Percentiles rank a stretch among this genome's conserved stretches.
Evolutionary conservation across 345 rosid species (phyloP).

Genomic region (Gossypium arboreum): DNA sequence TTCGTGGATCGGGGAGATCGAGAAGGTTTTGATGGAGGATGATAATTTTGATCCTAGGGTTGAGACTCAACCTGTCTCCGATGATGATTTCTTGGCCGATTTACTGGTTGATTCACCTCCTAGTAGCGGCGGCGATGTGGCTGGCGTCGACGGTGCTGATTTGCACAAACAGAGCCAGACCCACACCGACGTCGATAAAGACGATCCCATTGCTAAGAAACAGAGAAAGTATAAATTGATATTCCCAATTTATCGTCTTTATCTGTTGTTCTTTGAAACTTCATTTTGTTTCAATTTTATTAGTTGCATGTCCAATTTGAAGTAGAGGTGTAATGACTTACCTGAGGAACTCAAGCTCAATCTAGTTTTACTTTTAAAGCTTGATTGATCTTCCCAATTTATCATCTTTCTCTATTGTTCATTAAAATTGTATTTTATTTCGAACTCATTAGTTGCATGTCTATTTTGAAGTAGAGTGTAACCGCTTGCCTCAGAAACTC

Average conservation of each 20-base stretch:
- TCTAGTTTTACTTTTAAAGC: background rate
- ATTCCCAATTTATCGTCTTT: background rate
- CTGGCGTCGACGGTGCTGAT: slow-evolving; percentile 11
- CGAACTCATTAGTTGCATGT: background rate
- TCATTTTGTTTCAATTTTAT: background rate
- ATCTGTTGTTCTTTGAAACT: background rate
- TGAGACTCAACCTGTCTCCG: slow-evolving; percentile 19
- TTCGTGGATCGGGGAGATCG: slow-evolving; percentile 41
- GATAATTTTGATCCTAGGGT: slow-evolving; percentile 1
- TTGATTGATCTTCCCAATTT: background rate
- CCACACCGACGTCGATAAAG: slow-evolving; percentile 1
- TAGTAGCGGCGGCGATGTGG: slow-evolving; percentile 10
- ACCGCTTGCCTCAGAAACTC: background rate
- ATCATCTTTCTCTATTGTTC: background rate
- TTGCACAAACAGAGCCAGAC: background rate
- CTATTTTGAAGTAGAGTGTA: background rate
- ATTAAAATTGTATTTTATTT: background rate
- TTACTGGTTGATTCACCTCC: slow-evolving; percentile 34
- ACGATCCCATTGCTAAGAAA: slow-evolving; percentile 36
- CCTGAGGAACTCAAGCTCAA: background rate
- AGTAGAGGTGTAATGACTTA: background rate
- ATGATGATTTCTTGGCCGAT: slow-evolving; percentile 32
- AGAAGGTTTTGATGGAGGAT: slow-evolving; percentile 40
- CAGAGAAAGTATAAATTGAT: slow-evolving; percentile 32
- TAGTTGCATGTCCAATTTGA: background rate